Base-by-base conservation (phyloP, 768 basidiomycete species). In the Leccinum pellstonianum region DNA sequence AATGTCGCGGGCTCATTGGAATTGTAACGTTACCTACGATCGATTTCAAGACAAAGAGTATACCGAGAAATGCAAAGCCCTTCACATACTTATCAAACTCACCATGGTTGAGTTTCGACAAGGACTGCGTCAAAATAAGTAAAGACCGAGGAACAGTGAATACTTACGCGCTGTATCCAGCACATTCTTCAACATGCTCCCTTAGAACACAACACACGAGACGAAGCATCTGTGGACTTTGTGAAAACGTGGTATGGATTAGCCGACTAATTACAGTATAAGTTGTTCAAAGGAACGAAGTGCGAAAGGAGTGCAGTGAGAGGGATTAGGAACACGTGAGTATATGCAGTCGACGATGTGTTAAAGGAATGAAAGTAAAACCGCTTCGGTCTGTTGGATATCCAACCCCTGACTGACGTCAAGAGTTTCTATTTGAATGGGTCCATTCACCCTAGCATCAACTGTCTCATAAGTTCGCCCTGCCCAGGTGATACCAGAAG, bases 1-100 rank as follows among this genome's bases (percentile, higher is more conserved):
- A 15, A 38, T 17, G 15, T 15, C 54, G 6, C 46, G 95, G 95
- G 87, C 54, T 82, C 88, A 1, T 94, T 70, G 97, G 97, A 8
- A 94, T 98, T 48, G 97, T 95, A 1, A 99, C 97, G 1, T 88
- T 81, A 71, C 74, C 98, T 8, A 93, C 93, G 14, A 97, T 96
- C 68, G 95, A 50, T 73, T 96, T 95, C 76, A 68, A 62, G 66
- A 77, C 65, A 49, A 69, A 62, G 71, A 81, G 75, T 31, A 11
- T 31, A 31, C 31, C 10, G 31, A 31, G 10, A 31, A 31, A 11
- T 3, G 29, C 9, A 31, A 9, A 31, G 31, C 3, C 31, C 31
- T 31, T 31, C 10, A 31, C 9, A 31, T 31, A 1, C 8, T 29
- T 2, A 29, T 29, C 8, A 97, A 98, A 69, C 79, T 99, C 7